Evolutionary conservation across 805 yeast genomes (phyloP), one percentile per base, ranked within the genome.

Genomic region (Zygosaccharomyces lentus): DNA sequence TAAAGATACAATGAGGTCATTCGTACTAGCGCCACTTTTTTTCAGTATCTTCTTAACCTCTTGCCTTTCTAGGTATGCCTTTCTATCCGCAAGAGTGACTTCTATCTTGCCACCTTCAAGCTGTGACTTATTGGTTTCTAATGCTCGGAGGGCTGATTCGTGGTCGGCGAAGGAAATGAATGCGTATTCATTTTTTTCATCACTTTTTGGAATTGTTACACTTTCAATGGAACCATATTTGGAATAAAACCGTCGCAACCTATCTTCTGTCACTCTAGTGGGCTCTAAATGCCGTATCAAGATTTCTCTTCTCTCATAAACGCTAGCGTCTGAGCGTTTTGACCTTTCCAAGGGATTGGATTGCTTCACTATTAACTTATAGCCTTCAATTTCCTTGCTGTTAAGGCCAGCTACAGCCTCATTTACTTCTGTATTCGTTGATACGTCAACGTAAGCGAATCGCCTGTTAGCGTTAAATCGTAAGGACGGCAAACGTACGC

Each of bases 401-500:
- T 82, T 58, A 9, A 79, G 62, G 1, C 49, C 46, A 0, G 48
- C 48, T 1, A 76, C 66, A 0, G 85, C 83, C 0, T 52, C 41
- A 0, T 58, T 38, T 0, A 86, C 84, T 13, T 64, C 66, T n/a
- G 69, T 67, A 0, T 74, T 45, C 4, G 68, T 57, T 0, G 63
- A 45, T 52, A 66, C 81, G 54, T 85, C 93, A 12, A 84, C 71
- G 57, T 87, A 87, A 51, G 91, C 85, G 58, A 87, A 87, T 25
- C 95, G 62, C 46, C 93, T 71, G 25, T 74, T 73, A 4, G 77
- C 59, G 53, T 77, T 77, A 38, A 66, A 72, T 37, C 71, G 72
- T 47, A 81, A 73, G 0, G 86, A 75, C 0, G 96, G 96, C 27
- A 85, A 68, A 41, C 95, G 66, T 0, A 82, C 65, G 41, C 77